A percentile compares a stretch with the other conserved stretches of the same genome.
phyloP scores from a whole-genome alignment of 768 basidiomycete genomes.

The Lactarius indigo region DNA sequence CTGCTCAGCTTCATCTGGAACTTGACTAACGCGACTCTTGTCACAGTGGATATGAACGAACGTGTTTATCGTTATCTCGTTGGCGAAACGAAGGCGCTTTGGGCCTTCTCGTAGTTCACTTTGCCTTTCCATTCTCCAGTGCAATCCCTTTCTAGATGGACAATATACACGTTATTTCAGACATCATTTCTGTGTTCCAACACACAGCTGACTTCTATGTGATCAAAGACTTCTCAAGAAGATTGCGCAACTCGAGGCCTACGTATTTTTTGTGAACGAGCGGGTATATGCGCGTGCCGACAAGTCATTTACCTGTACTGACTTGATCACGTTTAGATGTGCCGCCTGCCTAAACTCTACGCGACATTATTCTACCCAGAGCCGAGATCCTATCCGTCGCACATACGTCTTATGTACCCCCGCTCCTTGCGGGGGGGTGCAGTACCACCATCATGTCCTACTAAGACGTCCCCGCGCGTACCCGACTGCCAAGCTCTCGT shows the following conservation, averaged over 20 bases:
- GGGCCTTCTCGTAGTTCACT: constrained; percentile 66
- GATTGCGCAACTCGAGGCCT: constrained; percentile 59
- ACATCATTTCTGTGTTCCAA: constrained; percentile 69
- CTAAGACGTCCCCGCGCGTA: constrained; percentile 70
- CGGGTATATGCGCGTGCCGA: constrained; percentile 58
- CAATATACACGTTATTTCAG: constrained; percentile 89
- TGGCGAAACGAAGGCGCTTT: constrained; percentile 85
- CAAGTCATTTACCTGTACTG: not conserved
- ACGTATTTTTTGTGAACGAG: constrained; percentile 52
- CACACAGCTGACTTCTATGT: constrained; percentile 75
- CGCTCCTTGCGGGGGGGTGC: constrained; percentile 87
- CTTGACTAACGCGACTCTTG: not conserved
- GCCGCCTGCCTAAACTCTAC: constrained; percentile 57
- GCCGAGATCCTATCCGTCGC: constrained; percentile 45
- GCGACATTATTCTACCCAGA: constrained; percentile 80
- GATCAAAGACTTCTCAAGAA: constrained; percentile 35
- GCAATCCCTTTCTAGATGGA: constrained; percentile 89
- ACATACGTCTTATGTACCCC: constrained; percentile 80
- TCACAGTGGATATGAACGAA: constrained; percentile 60
- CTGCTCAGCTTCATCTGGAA: not conserved
- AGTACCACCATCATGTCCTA: constrained; percentile 84
- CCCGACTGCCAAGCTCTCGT: constrained; percentile 28
- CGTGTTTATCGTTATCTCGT: constrained; percentile 70
- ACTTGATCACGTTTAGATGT: constrained; percentile 45
- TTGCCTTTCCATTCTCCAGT: constrained; percentile 41